Conservation (phyloP, 208 protist species). For the Phytomonas francai region DNA sequence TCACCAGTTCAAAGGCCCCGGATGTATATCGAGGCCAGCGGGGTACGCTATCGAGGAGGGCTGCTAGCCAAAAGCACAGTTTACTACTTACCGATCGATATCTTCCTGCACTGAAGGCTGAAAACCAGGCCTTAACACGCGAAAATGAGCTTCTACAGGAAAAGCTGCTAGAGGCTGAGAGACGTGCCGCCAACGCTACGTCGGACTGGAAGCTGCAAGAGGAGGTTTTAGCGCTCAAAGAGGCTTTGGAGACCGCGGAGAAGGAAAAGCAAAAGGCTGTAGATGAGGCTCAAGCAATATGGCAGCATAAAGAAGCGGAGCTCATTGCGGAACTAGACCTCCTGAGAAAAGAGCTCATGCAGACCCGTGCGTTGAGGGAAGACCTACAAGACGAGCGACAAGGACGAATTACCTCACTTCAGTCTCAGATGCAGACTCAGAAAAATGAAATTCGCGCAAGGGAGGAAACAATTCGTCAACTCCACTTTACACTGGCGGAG, state of each 20-base stretch:
- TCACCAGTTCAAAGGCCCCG: neutral
- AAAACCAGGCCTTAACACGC: conserved; percentile 22
- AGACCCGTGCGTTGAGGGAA: conserved; percentile 17
- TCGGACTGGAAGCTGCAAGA: conserved; percentile 32
- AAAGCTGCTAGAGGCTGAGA: conserved; percentile 29
- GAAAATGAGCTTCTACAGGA: conserved; percentile 43
- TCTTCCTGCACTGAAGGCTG: conserved; percentile 16
- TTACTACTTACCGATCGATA: neutral
- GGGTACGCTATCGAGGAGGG: neutral
- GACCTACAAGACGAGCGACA: conserved; percentile 26
- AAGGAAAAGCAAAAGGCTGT: conserved; percentile 13
- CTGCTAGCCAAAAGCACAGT: neutral
- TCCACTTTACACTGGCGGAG: conserved; percentile 3
- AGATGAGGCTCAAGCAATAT: conserved; percentile 19
- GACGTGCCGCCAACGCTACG: conserved; percentile 18
- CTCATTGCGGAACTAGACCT: conserved; percentile 48
- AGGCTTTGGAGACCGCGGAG: conserved; percentile 19
- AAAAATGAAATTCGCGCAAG: conserved; percentile 13
- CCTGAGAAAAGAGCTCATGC: conserved; percentile 40
- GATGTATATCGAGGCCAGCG: neutral
- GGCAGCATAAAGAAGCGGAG: conserved; percentile 49
- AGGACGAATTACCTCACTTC: conserved; percentile 23
- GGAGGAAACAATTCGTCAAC: conserved; percentile 12
- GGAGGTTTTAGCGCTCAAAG: conserved; percentile 42
- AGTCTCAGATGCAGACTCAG: conserved; percentile 21